Percentiles rank a stretch among this genome's conserved stretches.
Evolutionary conservation across 176 grass and related monocot genomes (phyloP).

Genomic region (Ampelocalamus luodianensis): DNA sequence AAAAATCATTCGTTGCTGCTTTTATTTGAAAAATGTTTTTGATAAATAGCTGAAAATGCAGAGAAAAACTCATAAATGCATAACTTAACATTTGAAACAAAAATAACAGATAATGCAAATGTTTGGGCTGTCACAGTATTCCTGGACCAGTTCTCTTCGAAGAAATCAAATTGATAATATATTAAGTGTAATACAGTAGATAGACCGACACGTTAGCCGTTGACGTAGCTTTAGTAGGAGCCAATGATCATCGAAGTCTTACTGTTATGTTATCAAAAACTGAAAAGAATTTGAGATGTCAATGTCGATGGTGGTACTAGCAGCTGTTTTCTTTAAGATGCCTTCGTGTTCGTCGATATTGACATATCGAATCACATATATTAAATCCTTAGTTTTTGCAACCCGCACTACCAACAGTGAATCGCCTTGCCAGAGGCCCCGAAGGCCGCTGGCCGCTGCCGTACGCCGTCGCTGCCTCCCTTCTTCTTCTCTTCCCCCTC

Average conservation of each 20-base stretch:
- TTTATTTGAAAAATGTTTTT: too few relatives aligned
- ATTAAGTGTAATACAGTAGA: neutral
- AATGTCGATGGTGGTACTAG: neutral
- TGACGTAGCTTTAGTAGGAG: neutral
- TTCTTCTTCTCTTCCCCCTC: too few relatives aligned
- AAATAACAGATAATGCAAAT: too few relatives aligned
- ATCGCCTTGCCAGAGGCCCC: too few relatives aligned
- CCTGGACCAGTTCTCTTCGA: neutral
- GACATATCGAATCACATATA: neutral
- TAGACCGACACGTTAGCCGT: slow-evolving; percentile 13
- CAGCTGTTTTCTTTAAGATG: neutral
- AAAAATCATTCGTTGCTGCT: too few relatives aligned
- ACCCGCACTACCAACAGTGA: too few relatives aligned
- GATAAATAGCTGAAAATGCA: too few relatives aligned
- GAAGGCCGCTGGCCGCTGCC: too few relatives aligned
- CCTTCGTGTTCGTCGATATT: neutral
- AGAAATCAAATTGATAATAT: neutral
- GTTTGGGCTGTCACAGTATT: neutral
- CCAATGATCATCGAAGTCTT: neutral
- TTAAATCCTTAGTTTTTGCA: too few relatives aligned
- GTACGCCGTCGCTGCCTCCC: too few relatives aligned
- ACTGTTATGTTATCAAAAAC: neutral
- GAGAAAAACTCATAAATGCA: too few relatives aligned
- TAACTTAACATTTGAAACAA: too few relatives aligned
- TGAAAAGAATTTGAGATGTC: neutral